These are phyloP conservation scores for Geosmithia flava DNA, from an alignment of 2,329 filamentous ascomycete genomes.

Conservation along the genomic window DNA sequence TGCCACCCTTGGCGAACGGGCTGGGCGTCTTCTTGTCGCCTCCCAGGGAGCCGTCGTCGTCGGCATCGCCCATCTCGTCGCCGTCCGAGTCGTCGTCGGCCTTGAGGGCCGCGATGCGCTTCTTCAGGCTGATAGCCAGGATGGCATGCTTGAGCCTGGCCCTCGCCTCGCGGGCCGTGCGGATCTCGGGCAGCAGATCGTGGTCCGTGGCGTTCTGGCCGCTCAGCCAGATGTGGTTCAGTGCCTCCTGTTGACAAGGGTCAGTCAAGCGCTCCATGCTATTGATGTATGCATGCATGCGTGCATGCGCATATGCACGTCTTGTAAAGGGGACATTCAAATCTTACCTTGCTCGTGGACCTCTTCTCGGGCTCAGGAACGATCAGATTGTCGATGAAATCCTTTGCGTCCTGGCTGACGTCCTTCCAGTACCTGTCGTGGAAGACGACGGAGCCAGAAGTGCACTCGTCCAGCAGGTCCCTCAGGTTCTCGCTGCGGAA, in stretches of 20 bases:
- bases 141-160: conserved; percentile 86
- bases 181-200: conserved; percentile 92
- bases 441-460: conserved; percentile 72
- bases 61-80: conserved; percentile 57
- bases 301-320: no score
- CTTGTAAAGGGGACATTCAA: neutral
- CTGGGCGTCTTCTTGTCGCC: conserved; percentile 3
- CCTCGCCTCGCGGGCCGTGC: conserved; percentile 77
- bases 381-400: conserved; percentile 77
- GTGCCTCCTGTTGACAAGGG: conserved; percentile 44
- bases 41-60: conserved; percentile 12
- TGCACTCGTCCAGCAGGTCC: conserved; percentile 92
- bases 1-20: conserved; percentile 3
- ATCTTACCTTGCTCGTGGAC: conserved; percentile 59
- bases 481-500: conserved; percentile 91
- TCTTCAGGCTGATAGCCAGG: conserved; percentile 89
- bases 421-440: conserved; percentile 98
- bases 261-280: neutral
- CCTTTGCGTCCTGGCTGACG: conserved; percentile 87
- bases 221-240: conserved; percentile 79
- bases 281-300: neutral
- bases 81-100: conserved; percentile 75
- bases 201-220: conserved; percentile 88
- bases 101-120: conserved; percentile 89
- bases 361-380: conserved; percentile 68